Percentiles rank a stretch among this genome's conserved stretches.
phyloP scores from a whole-genome alignment of 192 early-diverging fungal species.

The Jimgerdemannia flammicorona region DNA sequence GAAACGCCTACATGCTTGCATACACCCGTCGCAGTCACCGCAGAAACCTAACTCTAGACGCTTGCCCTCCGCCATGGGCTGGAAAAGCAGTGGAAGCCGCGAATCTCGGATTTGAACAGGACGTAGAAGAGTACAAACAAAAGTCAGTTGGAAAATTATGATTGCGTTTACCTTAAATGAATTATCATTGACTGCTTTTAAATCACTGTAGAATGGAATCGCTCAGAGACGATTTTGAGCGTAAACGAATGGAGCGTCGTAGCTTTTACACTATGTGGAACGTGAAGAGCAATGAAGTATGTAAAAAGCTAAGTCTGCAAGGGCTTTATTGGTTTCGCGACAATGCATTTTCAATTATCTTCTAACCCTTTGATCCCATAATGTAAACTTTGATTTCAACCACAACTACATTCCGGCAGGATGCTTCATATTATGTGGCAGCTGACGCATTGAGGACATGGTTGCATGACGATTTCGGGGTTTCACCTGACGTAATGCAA shows the following conservation, averaged over 20 bases:
- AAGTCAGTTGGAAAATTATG: not conserved
- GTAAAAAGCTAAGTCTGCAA: not conserved
- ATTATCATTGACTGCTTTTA: not conserved
- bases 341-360: no score
- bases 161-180: not conserved
- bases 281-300: constrained; percentile 18
- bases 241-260: constrained; percentile 5
- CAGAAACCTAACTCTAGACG: not conserved
- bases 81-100: not conserved
- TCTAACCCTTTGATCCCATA: no score
- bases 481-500: constrained; percentile 8
- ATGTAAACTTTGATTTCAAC: no score
- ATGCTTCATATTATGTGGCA: not conserved
- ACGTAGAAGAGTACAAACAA: not conserved
- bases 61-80: not conserved
- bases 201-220: not conserved
- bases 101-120: not conserved
- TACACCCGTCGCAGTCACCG: constrained; percentile 17
- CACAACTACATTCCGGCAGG: no score
- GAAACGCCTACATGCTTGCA: constrained; percentile 36
- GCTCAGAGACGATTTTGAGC: constrained; percentile 6
- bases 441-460: not conserved
- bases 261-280: constrained; percentile 15
- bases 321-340: no score
- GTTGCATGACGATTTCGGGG: not conserved